phyloP scores from a whole-genome alignment of 768 basidiomycete species.

The Psilocybe cubensis region DNA sequence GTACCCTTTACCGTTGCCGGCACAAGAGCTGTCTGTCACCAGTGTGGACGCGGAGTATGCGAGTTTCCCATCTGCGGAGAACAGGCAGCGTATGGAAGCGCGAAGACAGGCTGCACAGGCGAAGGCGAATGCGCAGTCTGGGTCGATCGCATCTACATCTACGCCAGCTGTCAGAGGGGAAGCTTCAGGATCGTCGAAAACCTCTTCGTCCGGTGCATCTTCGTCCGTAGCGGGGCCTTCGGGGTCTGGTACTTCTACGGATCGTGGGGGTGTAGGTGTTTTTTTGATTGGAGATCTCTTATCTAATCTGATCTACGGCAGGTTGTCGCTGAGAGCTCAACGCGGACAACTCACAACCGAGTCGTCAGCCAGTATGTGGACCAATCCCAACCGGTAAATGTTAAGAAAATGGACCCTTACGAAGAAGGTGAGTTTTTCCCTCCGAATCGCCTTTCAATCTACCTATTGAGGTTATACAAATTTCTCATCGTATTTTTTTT shows the following conservation, averaged over 20 bases:
- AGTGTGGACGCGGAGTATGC: conserved; percentile 1
- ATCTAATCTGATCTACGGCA: neutral
- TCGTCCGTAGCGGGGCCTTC: neutral
- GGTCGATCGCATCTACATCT: neutral
- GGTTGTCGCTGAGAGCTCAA: neutral
- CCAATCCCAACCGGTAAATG: neutral
- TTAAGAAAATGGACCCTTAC: conserved; percentile 26
- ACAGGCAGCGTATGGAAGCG: neutral
- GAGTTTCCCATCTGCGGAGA: neutral
- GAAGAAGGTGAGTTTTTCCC: conserved; percentile 20
- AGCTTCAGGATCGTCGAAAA: neutral
- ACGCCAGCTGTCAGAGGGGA: neutral
- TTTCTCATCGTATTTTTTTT: too few species aligned
- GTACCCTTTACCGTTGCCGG: conserved; percentile 10
- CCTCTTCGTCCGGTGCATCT: neutral
- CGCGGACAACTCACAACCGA: neutral
- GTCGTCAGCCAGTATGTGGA: neutral
- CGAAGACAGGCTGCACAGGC: neutral
- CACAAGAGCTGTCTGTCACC: neutral
- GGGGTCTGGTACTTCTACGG: neutral
- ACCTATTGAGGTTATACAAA: too few species aligned
- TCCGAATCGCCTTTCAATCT: neutral
- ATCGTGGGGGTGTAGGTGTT: neutral
- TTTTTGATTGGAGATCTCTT: neutral
- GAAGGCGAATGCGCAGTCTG: neutral